phyloP scores from a whole-genome alignment of 1,139 yeast species.

The Hyphopichia fennica region DNA sequence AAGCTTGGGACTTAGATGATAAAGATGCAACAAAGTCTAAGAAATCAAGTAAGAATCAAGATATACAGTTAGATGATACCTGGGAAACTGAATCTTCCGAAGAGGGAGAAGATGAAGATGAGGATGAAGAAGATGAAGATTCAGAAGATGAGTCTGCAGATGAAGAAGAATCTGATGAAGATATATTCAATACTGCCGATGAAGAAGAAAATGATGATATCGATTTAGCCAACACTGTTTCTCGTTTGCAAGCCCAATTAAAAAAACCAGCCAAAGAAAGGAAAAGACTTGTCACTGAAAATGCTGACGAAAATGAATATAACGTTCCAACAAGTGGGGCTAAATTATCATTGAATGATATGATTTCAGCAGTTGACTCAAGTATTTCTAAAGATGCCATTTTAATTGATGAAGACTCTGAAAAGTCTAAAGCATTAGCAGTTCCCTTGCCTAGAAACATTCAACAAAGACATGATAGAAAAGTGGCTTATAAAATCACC shows the following conservation, averaged over 20 bases:
- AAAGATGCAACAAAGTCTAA: conserved; percentile 35
- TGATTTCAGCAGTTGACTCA: conserved; percentile 65
- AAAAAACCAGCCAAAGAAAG: conserved; percentile 37
- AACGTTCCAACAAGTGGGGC: conserved; percentile 60
- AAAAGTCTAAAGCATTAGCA: conserved; percentile 51
- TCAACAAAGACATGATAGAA: conserved; percentile 82
- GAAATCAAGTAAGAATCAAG: conserved; percentile 20
- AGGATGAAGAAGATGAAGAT: conserved; percentile 12
- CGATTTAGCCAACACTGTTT: conserved; percentile 36
- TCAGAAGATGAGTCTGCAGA: conserved; percentile 21
- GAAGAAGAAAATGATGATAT: conserved; percentile 31
- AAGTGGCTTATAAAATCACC: conserved; percentile 87
- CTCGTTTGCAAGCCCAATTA: conserved; percentile 26
- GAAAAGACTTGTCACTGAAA: conserved; percentile 49
- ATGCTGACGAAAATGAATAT: conserved; percentile 69
- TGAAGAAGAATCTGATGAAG: conserved; percentile 26
- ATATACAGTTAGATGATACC: conserved; percentile 43
- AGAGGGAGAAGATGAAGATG: conserved; percentile 12
- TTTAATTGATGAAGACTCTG: conserved; percentile 44
- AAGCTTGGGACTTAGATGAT: conserved; percentile 87
- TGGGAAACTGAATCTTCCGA: conserved; percentile 35
- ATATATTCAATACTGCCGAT: conserved; percentile 28
- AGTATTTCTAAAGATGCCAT: conserved; percentile 48
- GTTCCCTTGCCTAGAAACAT: conserved; percentile 86
- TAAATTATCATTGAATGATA: conserved; percentile 68